Evolutionary conservation across 192 early-diverging fungal species (phyloP), one percentile per base, ranked within the genome.

Genomic region (Coemansia sp.): DNA sequence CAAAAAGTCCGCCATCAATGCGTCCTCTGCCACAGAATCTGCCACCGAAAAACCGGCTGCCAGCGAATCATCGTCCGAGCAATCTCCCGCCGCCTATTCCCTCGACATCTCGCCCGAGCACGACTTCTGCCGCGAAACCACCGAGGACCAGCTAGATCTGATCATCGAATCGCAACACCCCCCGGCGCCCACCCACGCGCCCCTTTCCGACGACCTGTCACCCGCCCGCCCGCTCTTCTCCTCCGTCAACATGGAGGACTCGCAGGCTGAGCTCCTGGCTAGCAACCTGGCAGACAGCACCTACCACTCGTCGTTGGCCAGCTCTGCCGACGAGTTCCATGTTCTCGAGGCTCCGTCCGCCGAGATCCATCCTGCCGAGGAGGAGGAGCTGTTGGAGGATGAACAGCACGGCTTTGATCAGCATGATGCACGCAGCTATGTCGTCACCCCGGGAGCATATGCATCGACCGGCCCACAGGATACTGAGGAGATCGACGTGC

Each of bases 271-370:
- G 45, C 67, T 77, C 37, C 42, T 77, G 47, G 50, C 64, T 19
- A 77, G 64, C 53, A 67, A 70, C 50, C 56, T 70, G n/a, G 63
- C 63, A 0, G 56, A 77, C 57, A 77, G 73, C 53, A 69, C 67
- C 56, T 77, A 77, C 53, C 60, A 49, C 14, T 62, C 67, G 12
- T 38, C 46, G 13, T 17, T 57, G 15, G 41, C 19, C 5, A 43
- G 38, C 49, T 30, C 49, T 12, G 8, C 40, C 30, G 66, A 76
- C 24, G 73, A 76, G 33, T 1, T 76, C 22, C 67, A 76, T 25
- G 59, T 33, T 6, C 52, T 76, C 10, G 73, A 76, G 40, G 19
- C 37, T 1, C 18, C 17, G 34, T 37, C 34, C 11, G 34, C 7
- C 9, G 34, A 59, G 5, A 46, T 9, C 17, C 25, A 27, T 11